phyloP scores from a whole-genome alignment of 1,284 basidiomycete genomes.

The Malassezia arunalokei region DNA sequence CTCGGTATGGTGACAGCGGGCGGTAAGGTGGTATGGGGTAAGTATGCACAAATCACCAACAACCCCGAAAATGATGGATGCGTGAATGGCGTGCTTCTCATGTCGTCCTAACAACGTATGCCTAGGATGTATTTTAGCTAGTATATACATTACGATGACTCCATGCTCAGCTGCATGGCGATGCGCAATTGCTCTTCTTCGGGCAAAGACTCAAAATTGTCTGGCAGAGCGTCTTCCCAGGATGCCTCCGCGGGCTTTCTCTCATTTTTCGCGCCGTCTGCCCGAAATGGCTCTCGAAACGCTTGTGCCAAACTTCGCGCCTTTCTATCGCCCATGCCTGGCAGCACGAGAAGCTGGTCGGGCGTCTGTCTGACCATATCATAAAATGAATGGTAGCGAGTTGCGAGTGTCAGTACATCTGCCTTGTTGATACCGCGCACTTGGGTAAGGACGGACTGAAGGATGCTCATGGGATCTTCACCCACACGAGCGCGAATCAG shows the following conservation, averaged over 20 bases:
- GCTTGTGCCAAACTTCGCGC: conserved; percentile 56
- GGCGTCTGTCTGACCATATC: conserved; percentile 45
- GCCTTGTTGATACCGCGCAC: conserved; percentile 94
- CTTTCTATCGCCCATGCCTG: conserved; percentile 89
- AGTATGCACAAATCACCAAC: conserved; percentile 79
- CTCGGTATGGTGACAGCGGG: conserved; percentile 92
- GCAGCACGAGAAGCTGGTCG: conserved; percentile 66
- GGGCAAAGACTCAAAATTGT: conserved; percentile 21
- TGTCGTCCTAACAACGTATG: conserved; percentile 23
- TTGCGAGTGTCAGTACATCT: conserved; percentile 82
- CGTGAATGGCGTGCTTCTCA: conserved; percentile 36
- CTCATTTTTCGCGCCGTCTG: not conserved
- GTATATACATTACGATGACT: not conserved
- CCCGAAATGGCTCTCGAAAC: conserved; percentile 50
- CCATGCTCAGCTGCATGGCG: conserved; percentile 10
- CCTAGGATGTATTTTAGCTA: not conserved
- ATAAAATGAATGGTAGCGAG: conserved; percentile 51
- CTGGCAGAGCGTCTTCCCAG: conserved; percentile 11
- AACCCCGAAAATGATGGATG: conserved; percentile 45
- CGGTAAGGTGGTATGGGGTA: conserved; percentile 67
- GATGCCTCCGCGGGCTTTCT: not conserved
- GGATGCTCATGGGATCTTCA: conserved; percentile 68
- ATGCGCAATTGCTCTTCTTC: conserved; percentile 29
- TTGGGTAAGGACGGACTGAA: conserved; percentile 74
- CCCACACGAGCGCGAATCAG: conserved; percentile 84